Conservation (phyloP, 805 yeast genomes). For the Novakomyces olei region DNA sequence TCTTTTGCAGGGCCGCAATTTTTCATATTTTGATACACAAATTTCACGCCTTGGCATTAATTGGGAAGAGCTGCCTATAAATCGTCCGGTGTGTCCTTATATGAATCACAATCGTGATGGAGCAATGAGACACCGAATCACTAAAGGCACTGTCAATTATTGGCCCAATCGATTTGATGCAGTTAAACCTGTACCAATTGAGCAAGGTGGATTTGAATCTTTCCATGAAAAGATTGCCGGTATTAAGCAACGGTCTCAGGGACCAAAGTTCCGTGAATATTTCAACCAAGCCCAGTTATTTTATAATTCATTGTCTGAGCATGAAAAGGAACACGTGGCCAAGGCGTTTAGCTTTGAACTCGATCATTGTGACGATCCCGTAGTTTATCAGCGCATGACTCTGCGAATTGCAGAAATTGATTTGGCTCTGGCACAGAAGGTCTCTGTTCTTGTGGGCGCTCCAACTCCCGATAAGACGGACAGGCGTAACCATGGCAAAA, state of each 20-base stretch:
- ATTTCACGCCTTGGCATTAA: constrained; percentile 3
- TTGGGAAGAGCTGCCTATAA: constrained; percentile 5
- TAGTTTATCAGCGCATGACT: constrained; percentile 2
- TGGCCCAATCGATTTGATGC: constrained; percentile 4
- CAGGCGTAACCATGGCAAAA: not conserved
- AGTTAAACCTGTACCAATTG: not conserved
- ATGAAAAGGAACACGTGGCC: constrained; percentile 4
- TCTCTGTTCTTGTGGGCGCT: constrained; percentile 3
- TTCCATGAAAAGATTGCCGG: constrained; percentile 2
- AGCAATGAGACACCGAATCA: constrained; percentile 3
- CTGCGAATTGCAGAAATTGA: constrained; percentile 2
- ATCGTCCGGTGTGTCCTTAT: constrained; percentile 3
- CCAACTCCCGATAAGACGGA: constrained; percentile 1
- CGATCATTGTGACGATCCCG: constrained; percentile 4
- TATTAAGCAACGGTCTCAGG: constrained; percentile 1
- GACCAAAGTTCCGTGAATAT: constrained; percentile 3
- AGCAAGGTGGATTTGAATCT: constrained; percentile 1
- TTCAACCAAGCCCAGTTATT: constrained; percentile 3
- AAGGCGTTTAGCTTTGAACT: constrained; percentile 4
- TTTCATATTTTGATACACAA: constrained; percentile 5
- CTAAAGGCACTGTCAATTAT: constrained; percentile 4
- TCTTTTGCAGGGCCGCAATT: constrained; percentile 5
- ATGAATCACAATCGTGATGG: constrained; percentile 5
- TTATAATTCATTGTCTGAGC: constrained; percentile 2
- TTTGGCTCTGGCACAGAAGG: constrained; percentile 2